Evolutionary conservation across 148 eudicot species (phyloP).

Genomic region (Salicornia ramosissima): DNA sequence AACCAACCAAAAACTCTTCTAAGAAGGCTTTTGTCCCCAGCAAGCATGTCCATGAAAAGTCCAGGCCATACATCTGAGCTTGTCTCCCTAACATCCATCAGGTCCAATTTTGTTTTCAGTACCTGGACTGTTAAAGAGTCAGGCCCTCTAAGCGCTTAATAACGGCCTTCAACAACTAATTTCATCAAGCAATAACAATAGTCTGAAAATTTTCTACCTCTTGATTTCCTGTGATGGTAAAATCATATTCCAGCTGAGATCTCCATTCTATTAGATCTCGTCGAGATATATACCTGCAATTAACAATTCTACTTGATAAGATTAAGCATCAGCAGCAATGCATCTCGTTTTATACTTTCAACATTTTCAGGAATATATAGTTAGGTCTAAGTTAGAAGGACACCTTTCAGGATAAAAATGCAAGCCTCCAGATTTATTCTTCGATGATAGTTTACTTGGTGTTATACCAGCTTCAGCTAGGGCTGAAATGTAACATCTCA

Average conservation of each 20-base stretch:
- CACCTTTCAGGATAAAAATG: constrained; percentile 87
- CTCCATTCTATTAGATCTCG: constrained; percentile 84
- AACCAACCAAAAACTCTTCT: constrained; percentile 85
- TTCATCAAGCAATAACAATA: neutral
- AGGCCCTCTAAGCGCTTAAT: constrained; percentile 33
- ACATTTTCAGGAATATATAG: neutral
- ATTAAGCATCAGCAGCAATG: neutral
- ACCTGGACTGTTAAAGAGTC: constrained; percentile 96
- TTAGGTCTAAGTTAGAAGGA: neutral
- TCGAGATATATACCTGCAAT: constrained; percentile 58
- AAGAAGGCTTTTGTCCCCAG: constrained; percentile 69
- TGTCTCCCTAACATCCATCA: constrained; percentile 71
- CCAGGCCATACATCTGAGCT: constrained; percentile 47
- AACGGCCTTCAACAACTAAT: neutral
- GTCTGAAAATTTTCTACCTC: constrained; percentile 48
- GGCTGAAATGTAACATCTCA: constrained; percentile 39
- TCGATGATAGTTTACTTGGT: constrained; percentile 55
- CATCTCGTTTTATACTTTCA: neutral
- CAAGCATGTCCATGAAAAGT: constrained; percentile 58
- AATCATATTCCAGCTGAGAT: constrained; percentile 80
- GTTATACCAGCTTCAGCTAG: constrained; percentile 87
- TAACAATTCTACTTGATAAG: constrained; percentile 8
- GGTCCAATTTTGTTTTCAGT: constrained; percentile 62
- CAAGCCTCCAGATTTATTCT: constrained; percentile 24
- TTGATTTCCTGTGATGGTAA: constrained; percentile 40